Evolutionary conservation across 2,329 filamentous ascomycete genomes (phyloP).

Genomic region (Fusarium sp.): DNA sequence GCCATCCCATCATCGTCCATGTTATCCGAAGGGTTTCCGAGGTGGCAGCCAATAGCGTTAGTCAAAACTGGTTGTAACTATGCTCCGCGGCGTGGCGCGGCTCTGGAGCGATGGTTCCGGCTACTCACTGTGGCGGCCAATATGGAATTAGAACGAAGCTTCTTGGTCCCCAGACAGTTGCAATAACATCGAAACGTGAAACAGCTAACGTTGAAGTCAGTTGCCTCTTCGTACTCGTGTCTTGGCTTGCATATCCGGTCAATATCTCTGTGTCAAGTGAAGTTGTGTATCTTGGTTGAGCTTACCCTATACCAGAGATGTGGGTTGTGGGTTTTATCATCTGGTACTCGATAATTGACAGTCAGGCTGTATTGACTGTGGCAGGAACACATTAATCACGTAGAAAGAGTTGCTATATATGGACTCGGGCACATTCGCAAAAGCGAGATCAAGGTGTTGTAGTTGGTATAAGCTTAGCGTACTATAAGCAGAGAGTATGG

Average conservation of each 20-base stretch:
- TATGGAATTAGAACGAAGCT: not conserved
- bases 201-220: constrained; percentile 3
- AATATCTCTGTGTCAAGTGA: not conserved
- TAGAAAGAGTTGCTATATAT: not conserved
- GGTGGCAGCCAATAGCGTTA: not conserved
- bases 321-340: not conserved
- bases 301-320: not conserved
- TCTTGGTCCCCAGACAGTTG: not conserved
- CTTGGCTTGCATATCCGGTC: not conserved
- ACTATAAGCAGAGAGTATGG: no score
- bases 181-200: not conserved
- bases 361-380: not conserved
- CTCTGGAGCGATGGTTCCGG: constrained; percentile 9
- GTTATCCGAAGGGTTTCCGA: not conserved
- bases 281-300: not conserved
- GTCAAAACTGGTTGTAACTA: not conserved
- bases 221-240: not conserved
- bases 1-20: not conserved
- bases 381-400: not conserved
- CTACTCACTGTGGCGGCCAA: not conserved
- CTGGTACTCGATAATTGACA: not conserved
- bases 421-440: no score
- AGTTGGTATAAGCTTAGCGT: not conserved
- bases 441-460: no score
- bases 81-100: not conserved